Evolutionary conservation across 2,329 filamentous ascomycete genomes (phyloP).

Genomic region (Fusarium dlaminii): DNA sequence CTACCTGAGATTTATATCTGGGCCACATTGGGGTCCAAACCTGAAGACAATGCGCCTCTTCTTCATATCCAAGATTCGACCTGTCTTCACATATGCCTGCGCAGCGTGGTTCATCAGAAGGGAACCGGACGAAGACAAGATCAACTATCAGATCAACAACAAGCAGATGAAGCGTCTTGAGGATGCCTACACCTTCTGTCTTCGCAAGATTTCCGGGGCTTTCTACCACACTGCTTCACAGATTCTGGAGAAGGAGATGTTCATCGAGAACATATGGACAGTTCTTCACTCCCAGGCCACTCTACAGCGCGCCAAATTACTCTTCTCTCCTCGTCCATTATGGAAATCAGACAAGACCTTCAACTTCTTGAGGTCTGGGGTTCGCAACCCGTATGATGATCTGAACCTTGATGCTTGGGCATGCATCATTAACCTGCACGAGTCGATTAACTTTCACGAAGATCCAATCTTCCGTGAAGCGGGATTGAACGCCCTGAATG

Average conservation of each 20-base stretch:
- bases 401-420: neutral
- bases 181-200: neutral
- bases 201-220: neutral
- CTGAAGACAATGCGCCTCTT: neutral
- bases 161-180: neutral
- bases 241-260: conserved; percentile 9
- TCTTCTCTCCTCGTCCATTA: neutral
- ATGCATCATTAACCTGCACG: neutral
- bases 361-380: neutral
- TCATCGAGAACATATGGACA: conserved; percentile 3
- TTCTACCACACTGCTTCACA: neutral
- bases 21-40: neutral
- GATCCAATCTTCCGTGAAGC: neutral
- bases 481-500: neutral
- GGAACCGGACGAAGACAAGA: neutral
- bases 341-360: neutral
- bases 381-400: neutral
- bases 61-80: conserved; percentile 12
- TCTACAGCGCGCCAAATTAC: neutral
- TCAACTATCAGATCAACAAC: neutral
- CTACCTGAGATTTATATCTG: neutral
- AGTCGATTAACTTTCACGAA: neutral
- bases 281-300: neutral
- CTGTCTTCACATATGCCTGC: conserved; percentile 11
- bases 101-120: conserved; percentile 11